Evolutionary conservation across 2,329 filamentous ascomycete species (phyloP).

Genomic region (Chaetomiaceae sp.): DNA sequence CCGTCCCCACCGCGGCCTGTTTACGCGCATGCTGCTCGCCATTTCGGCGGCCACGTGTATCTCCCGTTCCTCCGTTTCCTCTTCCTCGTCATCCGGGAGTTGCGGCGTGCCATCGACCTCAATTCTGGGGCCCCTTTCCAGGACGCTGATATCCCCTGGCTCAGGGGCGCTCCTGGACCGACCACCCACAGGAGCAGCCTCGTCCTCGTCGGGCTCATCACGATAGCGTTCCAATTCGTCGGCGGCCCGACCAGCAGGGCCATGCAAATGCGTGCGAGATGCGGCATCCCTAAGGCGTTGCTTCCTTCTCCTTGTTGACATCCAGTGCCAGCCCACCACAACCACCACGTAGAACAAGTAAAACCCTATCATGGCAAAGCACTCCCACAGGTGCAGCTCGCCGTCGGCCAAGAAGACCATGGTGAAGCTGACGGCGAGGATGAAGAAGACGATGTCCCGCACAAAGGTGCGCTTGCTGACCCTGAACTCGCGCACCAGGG

Average conservation of each 20-base stretch:
- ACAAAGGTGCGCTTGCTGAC: conserved; percentile 87
- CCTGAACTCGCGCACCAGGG: conserved; percentile 87
- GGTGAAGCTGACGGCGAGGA: conserved; percentile 77
- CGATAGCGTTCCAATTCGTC: conserved; percentile 61
- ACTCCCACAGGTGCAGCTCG: conserved; percentile 80
- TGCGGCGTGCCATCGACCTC: conserved; percentile 35
- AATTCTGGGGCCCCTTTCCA: conserved; percentile 43
- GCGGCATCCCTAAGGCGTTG: conserved; percentile 61
- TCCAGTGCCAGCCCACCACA: conserved; percentile 92
- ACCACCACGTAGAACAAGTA: conserved; percentile 85
- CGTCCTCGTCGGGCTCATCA: conserved; percentile 53
- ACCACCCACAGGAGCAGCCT: conserved; percentile 34
- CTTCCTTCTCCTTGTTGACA: conserved; percentile 55
- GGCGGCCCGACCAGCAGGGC: conserved; percentile 42
- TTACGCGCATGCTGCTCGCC: conserved; percentile 86
- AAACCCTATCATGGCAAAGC: conserved; percentile 79
- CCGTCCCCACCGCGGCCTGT: conserved; percentile 57
- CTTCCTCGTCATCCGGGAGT: conserved; percentile 22
- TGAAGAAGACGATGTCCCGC: conserved; percentile 87
- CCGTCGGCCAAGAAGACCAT: conserved; percentile 85
- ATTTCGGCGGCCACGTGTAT: conserved; percentile 72
- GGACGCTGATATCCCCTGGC: conserved; percentile 35
- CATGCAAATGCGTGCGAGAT: conserved; percentile 68
- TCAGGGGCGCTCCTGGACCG: conserved; percentile 22
- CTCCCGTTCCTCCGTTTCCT: conserved; percentile 49